Evolutionary conservation across 345 rosid genomes (phyloP), one percentile per base, ranked within the genome.

Genomic region (Aquilaria sinensis): DNA sequence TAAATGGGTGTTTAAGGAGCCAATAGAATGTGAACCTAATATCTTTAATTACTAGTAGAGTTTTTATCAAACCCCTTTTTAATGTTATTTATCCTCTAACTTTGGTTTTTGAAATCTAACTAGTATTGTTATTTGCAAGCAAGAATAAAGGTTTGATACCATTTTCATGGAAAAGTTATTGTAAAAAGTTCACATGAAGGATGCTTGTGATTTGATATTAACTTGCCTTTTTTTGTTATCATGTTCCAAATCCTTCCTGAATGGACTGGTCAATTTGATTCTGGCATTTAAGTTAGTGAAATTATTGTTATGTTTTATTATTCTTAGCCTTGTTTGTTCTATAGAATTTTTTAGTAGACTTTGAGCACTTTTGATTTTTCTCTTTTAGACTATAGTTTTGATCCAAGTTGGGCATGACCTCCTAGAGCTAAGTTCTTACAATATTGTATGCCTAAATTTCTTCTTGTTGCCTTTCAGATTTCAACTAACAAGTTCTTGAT

Each of bases 1-100:
- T 78, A 94, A 94, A 67, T 94, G 99, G 99, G 99, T 94, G n/a
- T 94, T 90, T 84, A 94, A 90, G 75, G 97, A 94, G 72, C 97
- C 97, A 54, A 76, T 88, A 47, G 99, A 94, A 75, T 86, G 83
- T 72, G 99, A 94, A 83, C 85, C 92, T n/a, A 90, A 84, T 72
- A 81, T 85, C 73, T 78, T 96, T 70, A 94, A 88, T 78, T 88
- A 94, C 77, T 94, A 97, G 99, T 97, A 90, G 72, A 94, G 99
- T 73, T 94, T 97, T 65, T 48, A n/a, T 56, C 31, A 48, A 4
- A 3, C 68, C 60, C 45, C 4, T 64, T 55, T 12, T 16, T 14
- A 3, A 31, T 67, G 37, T 52, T 47, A 37, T 43, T 32, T 45
- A 7, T 23, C n/a, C 30, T 12, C 56, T 31, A 54, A 45, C 13